These are phyloP conservation scores for Lindgomyces ingoldianus DNA, from an alignment of 495 filamentous ascomycete species.

Conservation along the genomic window DNA sequence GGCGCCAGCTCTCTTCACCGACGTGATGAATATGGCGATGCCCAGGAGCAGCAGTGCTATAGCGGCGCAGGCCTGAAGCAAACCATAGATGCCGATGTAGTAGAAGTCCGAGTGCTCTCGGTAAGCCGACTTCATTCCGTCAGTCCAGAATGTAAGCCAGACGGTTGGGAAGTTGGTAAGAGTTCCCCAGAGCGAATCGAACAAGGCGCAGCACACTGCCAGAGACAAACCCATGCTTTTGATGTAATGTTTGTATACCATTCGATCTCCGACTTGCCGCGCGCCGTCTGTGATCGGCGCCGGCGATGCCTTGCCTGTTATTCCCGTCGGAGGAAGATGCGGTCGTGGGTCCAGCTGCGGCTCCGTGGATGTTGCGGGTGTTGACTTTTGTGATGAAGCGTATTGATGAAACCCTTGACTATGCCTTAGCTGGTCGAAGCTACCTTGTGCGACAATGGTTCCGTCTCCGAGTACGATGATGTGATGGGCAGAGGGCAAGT, in stretches of 20 bases:
- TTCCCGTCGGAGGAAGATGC: constrained; percentile 1
- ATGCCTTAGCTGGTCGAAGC: constrained; percentile 67
- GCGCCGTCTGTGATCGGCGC: constrained; percentile 15
- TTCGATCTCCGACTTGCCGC: constrained; percentile 35
- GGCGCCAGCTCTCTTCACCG: constrained; percentile 27
- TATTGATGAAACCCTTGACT: constrained; percentile 43
- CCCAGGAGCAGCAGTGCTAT: constrained; percentile 25
- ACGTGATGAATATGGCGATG: constrained; percentile 22
- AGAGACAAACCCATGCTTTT: constrained; percentile 43
- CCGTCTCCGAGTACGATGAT: constrained; percentile 93
- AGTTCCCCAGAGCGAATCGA: constrained; percentile 40
- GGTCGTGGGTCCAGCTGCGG: background rate
- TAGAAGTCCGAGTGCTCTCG: constrained; percentile 41
- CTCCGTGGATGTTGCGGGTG: background rate
- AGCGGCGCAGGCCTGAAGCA: constrained; percentile 38
- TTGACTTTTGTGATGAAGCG: background rate
- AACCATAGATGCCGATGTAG: constrained; percentile 45
- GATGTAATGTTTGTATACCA: constrained; percentile 45
- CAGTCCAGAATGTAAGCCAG: constrained; percentile 49
- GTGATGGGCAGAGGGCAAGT: constrained; percentile 87
- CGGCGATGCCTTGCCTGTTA: background rate
- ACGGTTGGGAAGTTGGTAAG: constrained; percentile 46
- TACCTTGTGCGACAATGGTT: constrained; percentile 82
- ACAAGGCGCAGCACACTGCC: constrained; percentile 28
- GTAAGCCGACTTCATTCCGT: constrained; percentile 35